Conservation (phyloP, 306 rosid genomes). For the Echinosophora koreensis region DNA sequence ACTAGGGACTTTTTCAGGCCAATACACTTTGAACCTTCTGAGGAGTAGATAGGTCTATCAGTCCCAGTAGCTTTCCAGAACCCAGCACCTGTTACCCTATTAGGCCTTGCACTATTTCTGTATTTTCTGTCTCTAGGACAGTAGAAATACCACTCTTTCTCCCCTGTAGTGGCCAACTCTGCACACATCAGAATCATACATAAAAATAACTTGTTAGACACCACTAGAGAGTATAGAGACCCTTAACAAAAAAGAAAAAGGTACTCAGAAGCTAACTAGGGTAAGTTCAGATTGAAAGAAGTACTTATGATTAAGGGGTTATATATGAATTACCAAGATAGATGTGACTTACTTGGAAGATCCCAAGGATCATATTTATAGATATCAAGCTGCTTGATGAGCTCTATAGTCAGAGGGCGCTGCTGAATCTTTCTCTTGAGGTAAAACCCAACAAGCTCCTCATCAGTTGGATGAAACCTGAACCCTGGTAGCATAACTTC, state of each 20-base stretch:
- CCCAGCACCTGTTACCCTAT: slow-evolving; percentile 86
- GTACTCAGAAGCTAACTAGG: not conserved
- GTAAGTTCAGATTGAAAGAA: not conserved
- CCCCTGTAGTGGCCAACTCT: slow-evolving; percentile 77
- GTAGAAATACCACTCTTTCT: slow-evolving; percentile 85
- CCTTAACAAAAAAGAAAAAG: not conserved
- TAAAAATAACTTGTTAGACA: not conserved
- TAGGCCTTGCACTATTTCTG: slow-evolving; percentile 87
- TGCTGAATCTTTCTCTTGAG: slow-evolving; percentile 87
- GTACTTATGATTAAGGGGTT: not conserved
- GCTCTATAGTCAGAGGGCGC: slow-evolving; percentile 80
- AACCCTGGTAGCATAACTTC: slow-evolving; percentile 93
- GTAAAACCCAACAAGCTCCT: slow-evolving; percentile 94
- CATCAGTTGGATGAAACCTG: slow-evolving; percentile 97
- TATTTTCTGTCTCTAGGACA: slow-evolving; percentile 89
- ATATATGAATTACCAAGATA: not conserved
- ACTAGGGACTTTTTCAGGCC: slow-evolving; percentile 91
- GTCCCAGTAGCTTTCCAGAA: slow-evolving; percentile 98
- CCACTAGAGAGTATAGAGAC: not conserved
- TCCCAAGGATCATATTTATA: slow-evolving; percentile 97
- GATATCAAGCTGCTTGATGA: slow-evolving; percentile 93
- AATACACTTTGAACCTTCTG: slow-evolving; percentile 77
- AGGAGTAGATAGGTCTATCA: slow-evolving; percentile 79
- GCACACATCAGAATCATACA: not conserved
- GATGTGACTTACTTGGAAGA: slow-evolving; percentile 82